Conservation (phyloP, 148 eudicot genomes). For the Camellia granthamiana region DNA sequence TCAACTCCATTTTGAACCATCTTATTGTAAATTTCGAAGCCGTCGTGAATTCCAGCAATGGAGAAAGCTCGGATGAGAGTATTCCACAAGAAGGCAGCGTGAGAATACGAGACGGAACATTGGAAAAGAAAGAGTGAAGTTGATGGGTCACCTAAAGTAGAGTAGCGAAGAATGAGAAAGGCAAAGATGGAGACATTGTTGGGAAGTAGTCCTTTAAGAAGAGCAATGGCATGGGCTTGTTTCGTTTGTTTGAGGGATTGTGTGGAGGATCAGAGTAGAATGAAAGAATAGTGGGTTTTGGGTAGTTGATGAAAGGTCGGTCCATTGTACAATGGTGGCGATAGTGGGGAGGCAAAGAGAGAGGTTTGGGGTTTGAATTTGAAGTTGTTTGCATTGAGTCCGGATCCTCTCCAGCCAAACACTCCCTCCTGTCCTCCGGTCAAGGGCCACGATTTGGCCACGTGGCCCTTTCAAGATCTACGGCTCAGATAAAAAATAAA, state of each 20-base stretch:
- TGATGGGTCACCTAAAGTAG: slow-evolving; percentile 26
- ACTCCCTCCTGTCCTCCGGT: too few species aligned
- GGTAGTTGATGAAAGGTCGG: not conserved
- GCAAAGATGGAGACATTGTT: slow-evolving; percentile 11
- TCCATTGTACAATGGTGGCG: not conserved
- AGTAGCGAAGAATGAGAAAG: slow-evolving; percentile 51
- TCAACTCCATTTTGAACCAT: slow-evolving; percentile 16
- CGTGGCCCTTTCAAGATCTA: too few species aligned
- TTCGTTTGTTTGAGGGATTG: slow-evolving; percentile 47
- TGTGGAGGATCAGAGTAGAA: slow-evolving; percentile 36
- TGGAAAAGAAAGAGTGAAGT: slow-evolving; percentile 31
- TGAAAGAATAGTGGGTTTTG: slow-evolving; percentile 22
- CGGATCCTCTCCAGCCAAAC: too few species aligned
- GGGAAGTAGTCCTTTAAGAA: slow-evolving; percentile 35
- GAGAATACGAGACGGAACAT: slow-evolving; percentile 26
- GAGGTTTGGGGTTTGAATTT: not conserved
- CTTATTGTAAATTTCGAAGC: slow-evolving; percentile 28
- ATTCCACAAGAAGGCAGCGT: slow-evolving; percentile 4
- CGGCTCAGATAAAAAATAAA: too few species aligned
- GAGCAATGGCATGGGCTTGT: slow-evolving; percentile 44
- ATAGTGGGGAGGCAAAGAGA: not conserved
- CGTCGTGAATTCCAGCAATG: slow-evolving; percentile 9
- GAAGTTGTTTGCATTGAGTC: not conserved
- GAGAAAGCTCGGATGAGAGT: slow-evolving; percentile 49
- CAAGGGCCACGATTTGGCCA: too few species aligned